Base-by-base conservation (phyloP, 257 asterid genomes). In the Fraxinus cuspidata region DNA sequence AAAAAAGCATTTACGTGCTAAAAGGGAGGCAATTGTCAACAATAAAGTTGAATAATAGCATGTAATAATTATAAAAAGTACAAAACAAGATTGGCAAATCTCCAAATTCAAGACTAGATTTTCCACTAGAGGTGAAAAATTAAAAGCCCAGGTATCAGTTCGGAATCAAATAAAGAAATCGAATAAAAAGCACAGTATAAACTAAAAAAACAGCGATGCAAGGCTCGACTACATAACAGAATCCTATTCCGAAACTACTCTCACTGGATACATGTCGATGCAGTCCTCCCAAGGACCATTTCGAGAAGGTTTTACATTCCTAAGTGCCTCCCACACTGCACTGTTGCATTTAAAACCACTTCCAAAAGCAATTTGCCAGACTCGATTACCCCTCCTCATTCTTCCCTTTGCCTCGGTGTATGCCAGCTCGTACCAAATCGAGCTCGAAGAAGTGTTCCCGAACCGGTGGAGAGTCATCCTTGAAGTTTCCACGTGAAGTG, bases 311-410 rank as follows among this genome's bases (percentile, higher is more conserved):
- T 86, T 72, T 10, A 90, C 95, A 63, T 87, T 76, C 42, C 81
- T 74, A 0, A 91, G 83, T n/a, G 97, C 93, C 77, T 83, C 84
- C 97, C 95, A 90, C 21, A 88, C 93, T 0, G 95, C 93, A 38
- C 95, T 90, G 3, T 88, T 91, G 58, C 97, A 91, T 74, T 91
- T 91, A 66, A 91, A 91, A 21, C 96, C 94, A 77, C 96, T 90
- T 51, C 96, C 94, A 23, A 91, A 91, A 2, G 94, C 97, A 56
- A 92, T 92, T 83, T 92, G 97, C 96, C 97, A 90, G 18, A 92
- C 88, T 12, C 87, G 47, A n/a, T 92, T 75, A 5, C 97, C 97
- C 63, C 68, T 80, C 44, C 83, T 67, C 79, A 90, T 77, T 76
- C 96, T 73, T 32, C 92, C 88, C 72, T 92, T 90, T 28, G 97